Conservation (phyloP, 2,329 filamentous ascomycete species). For the Cephalotrichum gorgonifer region DNA sequence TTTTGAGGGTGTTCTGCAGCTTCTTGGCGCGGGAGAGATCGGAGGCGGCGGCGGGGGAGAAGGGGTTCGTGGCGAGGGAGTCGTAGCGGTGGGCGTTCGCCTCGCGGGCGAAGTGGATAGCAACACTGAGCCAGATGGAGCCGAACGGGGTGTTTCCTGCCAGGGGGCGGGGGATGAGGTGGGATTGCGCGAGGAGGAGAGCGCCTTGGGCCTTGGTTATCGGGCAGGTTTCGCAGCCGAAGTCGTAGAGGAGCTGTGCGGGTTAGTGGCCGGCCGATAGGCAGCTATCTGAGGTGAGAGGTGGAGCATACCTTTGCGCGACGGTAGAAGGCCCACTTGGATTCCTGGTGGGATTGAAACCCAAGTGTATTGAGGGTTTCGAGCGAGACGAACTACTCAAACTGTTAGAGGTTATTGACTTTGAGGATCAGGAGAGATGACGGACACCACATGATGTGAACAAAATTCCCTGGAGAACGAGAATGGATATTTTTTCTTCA, state of each 20-base stretch:
- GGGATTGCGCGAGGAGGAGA: constrained; percentile 26
- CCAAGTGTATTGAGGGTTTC: neutral
- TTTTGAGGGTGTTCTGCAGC: constrained; percentile 31
- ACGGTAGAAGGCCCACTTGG: constrained; percentile 7
- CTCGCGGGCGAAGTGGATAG: constrained; percentile 37
- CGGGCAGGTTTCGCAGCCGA: constrained; percentile 31
- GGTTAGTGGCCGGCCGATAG: neutral
- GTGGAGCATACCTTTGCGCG: constrained; percentile 24
- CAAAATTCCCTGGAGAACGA: constrained; percentile 3
- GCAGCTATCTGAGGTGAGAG: neutral
- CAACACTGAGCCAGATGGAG: constrained; percentile 31
- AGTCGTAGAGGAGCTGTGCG: constrained; percentile 27
- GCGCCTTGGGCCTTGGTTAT: constrained; percentile 28
- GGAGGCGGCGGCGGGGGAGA: constrained; percentile 13
- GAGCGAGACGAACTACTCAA: neutral
- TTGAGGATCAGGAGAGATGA: neutral
- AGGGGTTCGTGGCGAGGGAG: constrained; percentile 12
- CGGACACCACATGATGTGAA: constrained; percentile 2
- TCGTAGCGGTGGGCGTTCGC: constrained; percentile 31
- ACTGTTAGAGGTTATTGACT: neutral
- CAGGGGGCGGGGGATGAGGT: constrained; percentile 22
- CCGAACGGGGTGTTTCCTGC: constrained; percentile 25
- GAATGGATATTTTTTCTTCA: neutral
- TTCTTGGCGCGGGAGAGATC: constrained; percentile 19
- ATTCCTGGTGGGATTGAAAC: neutral